These are phyloP conservation scores for Cryphonectria japonica DNA, from an alignment of 2,329 filamentous ascomycete species.

Conservation along the genomic window DNA sequence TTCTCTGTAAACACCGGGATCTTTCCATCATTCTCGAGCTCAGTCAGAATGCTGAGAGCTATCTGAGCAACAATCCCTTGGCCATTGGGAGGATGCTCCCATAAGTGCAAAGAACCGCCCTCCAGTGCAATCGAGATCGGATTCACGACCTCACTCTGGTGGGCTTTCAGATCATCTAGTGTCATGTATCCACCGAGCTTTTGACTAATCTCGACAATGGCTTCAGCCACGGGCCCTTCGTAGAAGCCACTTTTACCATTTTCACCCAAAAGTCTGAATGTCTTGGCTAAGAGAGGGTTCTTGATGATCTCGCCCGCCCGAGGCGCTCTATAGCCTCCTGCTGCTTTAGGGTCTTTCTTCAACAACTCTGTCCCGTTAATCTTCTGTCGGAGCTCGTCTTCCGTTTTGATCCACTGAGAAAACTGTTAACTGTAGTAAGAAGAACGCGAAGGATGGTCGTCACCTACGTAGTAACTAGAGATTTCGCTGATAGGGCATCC, in stretches of 20 bases:
- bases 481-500: slow-evolving; percentile 67
- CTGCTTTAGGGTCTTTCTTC: slow-evolving; percentile 69
- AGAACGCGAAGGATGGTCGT: slow-evolving; percentile 51
- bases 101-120: slow-evolving; percentile 70
- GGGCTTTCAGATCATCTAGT: slow-evolving; percentile 76
- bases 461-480: slow-evolving; percentile 71
- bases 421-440: not conserved
- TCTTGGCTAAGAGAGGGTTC: slow-evolving; percentile 77
- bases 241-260: slow-evolving; percentile 91
- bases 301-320: slow-evolving; percentile 81
- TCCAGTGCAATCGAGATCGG: slow-evolving; percentile 24
- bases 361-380: slow-evolving; percentile 65
- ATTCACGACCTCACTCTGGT: slow-evolving; percentile 57
- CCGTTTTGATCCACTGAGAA: slow-evolving; percentile 33
- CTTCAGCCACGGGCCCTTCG: slow-evolving; percentile 76
- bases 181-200: slow-evolving; percentile 76
- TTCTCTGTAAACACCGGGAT: slow-evolving; percentile 68
- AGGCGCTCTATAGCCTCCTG: slow-evolving; percentile 73
- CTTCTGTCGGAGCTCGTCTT: slow-evolving; percentile 32
- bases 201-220: slow-evolving; percentile 74
- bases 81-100: slow-evolving; percentile 95
- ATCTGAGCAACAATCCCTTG: slow-evolving; percentile 94
- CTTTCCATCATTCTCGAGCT: slow-evolving; percentile 74
- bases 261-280: slow-evolving; percentile 74
- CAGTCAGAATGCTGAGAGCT: slow-evolving; percentile 85